A percentile compares a stretch with the other conserved stretches of the same genome.
Conservation (phyloP, 2,329 filamentous ascomycete genomes). For the Lasiodiplodia citricola region DNA sequence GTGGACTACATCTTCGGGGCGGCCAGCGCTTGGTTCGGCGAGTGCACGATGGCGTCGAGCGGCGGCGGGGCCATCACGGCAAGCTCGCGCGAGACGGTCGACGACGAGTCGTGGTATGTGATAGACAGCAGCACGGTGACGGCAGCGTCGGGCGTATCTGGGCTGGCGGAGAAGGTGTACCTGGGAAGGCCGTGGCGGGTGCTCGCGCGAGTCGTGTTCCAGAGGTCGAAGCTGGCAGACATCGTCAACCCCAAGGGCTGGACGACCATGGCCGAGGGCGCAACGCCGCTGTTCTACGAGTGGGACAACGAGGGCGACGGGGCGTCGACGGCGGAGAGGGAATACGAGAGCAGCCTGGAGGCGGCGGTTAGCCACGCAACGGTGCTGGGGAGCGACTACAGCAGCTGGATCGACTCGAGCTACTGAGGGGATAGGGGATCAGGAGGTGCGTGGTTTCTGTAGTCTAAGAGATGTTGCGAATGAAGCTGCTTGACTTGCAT, state of each 20-base stretch:
- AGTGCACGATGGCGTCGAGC: slow-evolving; percentile 38
- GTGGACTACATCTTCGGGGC: slow-evolving; percentile 66
- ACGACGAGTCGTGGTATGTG: slow-evolving; percentile 56
- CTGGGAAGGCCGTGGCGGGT: slow-evolving; percentile 61
- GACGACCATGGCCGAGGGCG: slow-evolving; percentile 52
- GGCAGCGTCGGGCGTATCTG: slow-evolving; percentile 42
- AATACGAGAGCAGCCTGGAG: slow-evolving; percentile 50
- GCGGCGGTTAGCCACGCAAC: slow-evolving; percentile 50
- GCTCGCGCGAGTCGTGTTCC: slow-evolving; percentile 59
- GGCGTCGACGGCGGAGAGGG: slow-evolving; percentile 55
- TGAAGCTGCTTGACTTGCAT: not conserved
- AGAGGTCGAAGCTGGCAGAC: slow-evolving; percentile 56
- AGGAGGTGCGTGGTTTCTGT: not conserved
- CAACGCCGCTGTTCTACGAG: slow-evolving; percentile 57
- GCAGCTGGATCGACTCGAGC: slow-evolving; percentile 50
- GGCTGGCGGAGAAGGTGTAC: slow-evolving; percentile 43
- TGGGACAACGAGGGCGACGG: slow-evolving; percentile 65
- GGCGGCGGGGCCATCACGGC: slow-evolving; percentile 40
- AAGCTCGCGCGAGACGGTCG: slow-evolving; percentile 41
- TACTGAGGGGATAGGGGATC: slow-evolving; percentile 36
- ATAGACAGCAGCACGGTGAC: slow-evolving; percentile 59
- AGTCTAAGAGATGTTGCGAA: too few relatives aligned
- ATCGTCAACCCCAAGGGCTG: slow-evolving; percentile 67
- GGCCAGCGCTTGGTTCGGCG: slow-evolving; percentile 59
- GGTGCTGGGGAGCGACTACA: slow-evolving; percentile 53